Base-by-base conservation (phyloP, 257 asterid species). In the Petunia axillaris region DNA sequence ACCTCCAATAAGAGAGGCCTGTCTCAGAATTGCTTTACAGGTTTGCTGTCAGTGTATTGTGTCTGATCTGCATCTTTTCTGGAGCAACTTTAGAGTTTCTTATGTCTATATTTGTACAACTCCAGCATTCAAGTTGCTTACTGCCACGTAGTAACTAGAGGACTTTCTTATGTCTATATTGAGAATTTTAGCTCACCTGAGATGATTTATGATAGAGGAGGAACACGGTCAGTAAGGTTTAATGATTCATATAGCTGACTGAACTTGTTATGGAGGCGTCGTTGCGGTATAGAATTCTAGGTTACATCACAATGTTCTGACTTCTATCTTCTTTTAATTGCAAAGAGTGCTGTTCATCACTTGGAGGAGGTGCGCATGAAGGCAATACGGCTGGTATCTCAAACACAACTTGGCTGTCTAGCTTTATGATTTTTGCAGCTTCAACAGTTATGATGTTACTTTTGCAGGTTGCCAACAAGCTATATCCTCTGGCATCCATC, bases 281-380 rank as follows among this genome's bases (percentile, higher is more conserved):
- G 25, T 25, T 25, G 25, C 25, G 25, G 25, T 25, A 25, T 73
- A 37, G 62, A 73, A 50, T 73, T 73, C 46, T 13, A 50, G 59
- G 37, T 50, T 79, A 64, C 73, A 80, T 82, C 71, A 44, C 83
- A 65, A 59, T 85, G 15, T 36, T 82, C 82, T 85, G 85, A 81
- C 87, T 66, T 86, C 66, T 83, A 53, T 68, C 14, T 80, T 63
- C 83, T 77, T 81, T 82, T 38, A 78, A 74, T 71, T 80, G 25
- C 37, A 84, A 77, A 96, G 99, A 91, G 98, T 84, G 88, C 99
- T 54, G 92, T 86, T 84, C 99, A 96, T 90, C 93, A 87, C 85
- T 83, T 89, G 85, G 98, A 93, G 84, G 98, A 96, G 90, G 98
- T 96, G 86, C 96, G 98, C 75, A 94, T 92, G 94, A 96, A 96